Evolutionary conservation across 805 yeast species (phyloP).

Genomic region (Wickerhamomyces queroliae): DNA sequence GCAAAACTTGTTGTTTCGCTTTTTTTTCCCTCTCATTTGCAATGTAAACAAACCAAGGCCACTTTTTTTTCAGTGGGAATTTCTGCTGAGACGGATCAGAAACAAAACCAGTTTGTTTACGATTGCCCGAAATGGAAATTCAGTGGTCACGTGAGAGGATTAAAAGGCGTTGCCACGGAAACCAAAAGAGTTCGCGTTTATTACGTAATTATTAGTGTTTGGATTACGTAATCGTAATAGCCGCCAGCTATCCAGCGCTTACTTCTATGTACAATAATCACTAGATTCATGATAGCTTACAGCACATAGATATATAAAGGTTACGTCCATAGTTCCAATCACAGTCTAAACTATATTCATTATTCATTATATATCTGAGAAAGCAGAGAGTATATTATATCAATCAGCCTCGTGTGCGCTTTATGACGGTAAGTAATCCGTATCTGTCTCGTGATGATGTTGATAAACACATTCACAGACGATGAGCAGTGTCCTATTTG

Average conservation of each 20-base stretch:
- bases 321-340: background rate
- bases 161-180: conserved; percentile 3
- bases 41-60: conserved; percentile 18
- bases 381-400: conserved; percentile 14
- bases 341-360: background rate
- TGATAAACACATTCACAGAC: conserved; percentile 15
- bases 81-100: conserved; percentile 8
- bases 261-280: too few species aligned
- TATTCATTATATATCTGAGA: conserved; percentile 13
- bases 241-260: too few species aligned
- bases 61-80: conserved; percentile 14
- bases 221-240: background rate
- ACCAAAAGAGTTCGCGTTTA: background rate
- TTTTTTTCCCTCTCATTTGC: conserved; percentile 4
- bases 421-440: conserved; percentile 17
- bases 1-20: background rate
- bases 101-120: conserved; percentile 17
- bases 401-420: conserved; percentile 15
- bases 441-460: conserved; percentile 16
- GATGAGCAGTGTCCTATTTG: conserved; percentile 15
- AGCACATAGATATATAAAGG: too few species aligned
- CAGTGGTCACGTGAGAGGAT: conserved; percentile 4
- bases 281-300: too few species aligned
- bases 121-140: conserved; percentile 11
- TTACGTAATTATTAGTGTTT: background rate